Percentiles rank a stretch among this genome's conserved stretches.
Evolutionary conservation across 1,284 basidiomycete species (phyloP).

Genomic region (Trichosporon sp.): DNA sequence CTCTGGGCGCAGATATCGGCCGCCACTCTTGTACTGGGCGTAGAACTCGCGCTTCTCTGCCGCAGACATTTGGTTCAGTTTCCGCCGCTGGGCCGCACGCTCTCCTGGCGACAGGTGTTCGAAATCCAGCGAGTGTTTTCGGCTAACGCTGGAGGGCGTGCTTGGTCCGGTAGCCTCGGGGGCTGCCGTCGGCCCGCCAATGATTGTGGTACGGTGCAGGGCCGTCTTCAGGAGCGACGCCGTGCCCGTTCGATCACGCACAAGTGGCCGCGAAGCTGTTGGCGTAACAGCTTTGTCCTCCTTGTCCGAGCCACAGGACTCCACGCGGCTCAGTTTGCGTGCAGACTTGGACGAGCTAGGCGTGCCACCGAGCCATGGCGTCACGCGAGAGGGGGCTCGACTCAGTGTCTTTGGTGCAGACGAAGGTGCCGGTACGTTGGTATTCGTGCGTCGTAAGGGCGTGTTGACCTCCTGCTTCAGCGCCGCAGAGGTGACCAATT

Average conservation of each 20-base stretch:
- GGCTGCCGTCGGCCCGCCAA: not conserved
- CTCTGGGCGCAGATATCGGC: conserved; percentile 45
- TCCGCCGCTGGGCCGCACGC: conserved; percentile 38
- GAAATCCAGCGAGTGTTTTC: conserved; percentile 35
- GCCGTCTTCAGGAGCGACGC: conserved; percentile 18
- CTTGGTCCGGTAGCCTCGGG: not conserved
- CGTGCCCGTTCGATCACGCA: conserved; percentile 40
- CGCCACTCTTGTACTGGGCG: conserved; percentile 48
- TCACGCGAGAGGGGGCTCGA: conserved; percentile 26
- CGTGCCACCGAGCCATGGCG: conserved; percentile 31
- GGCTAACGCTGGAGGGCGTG: conserved; percentile 15
- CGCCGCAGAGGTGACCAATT: not conserved
- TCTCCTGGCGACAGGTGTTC: conserved; percentile 41
- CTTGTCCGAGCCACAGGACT: conserved; percentile 26
- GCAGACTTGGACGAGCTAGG: not conserved
- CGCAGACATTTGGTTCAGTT: conserved; percentile 37
- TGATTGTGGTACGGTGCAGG: conserved; percentile 3
- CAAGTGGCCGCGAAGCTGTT: conserved; percentile 28
- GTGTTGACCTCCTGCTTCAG: not conserved
- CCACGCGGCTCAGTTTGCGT: not conserved
- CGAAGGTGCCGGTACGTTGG: not conserved
- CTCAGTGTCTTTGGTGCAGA: not conserved
- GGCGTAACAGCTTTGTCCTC: conserved; percentile 11
- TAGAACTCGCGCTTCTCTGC: conserved; percentile 46
- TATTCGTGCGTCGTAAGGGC: not conserved